These are phyloP conservation scores for Entophlyctis luteolus DNA, from an alignment of 192 early-diverging fungal species.

Conservation along the genomic window DNA sequence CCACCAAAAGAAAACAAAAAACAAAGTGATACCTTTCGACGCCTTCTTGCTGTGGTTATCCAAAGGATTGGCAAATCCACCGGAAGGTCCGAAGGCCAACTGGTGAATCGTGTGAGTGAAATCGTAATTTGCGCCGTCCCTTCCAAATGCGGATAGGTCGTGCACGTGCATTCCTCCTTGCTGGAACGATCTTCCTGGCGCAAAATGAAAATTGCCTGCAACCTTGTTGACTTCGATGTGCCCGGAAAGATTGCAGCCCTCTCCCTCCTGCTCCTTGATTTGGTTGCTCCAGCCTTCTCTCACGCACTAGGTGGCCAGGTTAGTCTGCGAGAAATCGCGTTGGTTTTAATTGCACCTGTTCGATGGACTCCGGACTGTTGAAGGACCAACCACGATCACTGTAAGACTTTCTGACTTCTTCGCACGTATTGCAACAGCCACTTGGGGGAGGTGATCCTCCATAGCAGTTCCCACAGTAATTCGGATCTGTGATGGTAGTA, in stretches of 20 bases:
- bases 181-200: slow-evolving; percentile 78
- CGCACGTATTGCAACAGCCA: slow-evolving; percentile 94
- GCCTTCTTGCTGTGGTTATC: slow-evolving; percentile 59
- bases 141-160: slow-evolving; percentile 61
- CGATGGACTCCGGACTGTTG: slow-evolving; percentile 65
- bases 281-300: slow-evolving; percentile 76
- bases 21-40: slow-evolving; percentile 35
- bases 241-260: slow-evolving; percentile 87
- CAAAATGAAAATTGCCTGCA: slow-evolving; percentile 88
- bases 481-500: slow-evolving; percentile 27
- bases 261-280: slow-evolving; percentile 71
- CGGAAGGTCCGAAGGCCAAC: slow-evolving; percentile 71
- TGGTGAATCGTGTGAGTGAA: slow-evolving; percentile 79
- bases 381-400: slow-evolving; percentile 79
- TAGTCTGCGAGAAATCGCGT: not conserved
- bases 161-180: slow-evolving; percentile 72
- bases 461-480: slow-evolving; percentile 87
- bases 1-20: not conserved
- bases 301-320: slow-evolving; percentile 57
- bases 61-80: slow-evolving; percentile 62
- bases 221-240: slow-evolving; percentile 84
- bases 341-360: slow-evolving; percentile 57
- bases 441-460: slow-evolving; percentile 62
- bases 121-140: slow-evolving; percentile 57
- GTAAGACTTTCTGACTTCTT: slow-evolving; percentile 85